phyloP scores from a whole-genome alignment of 2,329 filamentous ascomycete species.

The Eutypella sp. region DNA sequence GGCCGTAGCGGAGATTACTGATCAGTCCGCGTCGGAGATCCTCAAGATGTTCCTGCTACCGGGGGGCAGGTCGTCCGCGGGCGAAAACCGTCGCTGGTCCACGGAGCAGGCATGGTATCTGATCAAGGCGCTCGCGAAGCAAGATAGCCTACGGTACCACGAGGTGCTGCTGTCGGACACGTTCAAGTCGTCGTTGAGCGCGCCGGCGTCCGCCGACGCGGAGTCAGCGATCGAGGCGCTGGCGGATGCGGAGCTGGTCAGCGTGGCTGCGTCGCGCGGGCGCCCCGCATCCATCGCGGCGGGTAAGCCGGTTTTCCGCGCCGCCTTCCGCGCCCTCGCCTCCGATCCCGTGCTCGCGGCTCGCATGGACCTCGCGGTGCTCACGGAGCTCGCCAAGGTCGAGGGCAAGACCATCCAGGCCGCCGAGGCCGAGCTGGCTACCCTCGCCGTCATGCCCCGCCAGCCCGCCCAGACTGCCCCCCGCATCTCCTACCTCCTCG shows the following conservation, averaged over 20 bases:
- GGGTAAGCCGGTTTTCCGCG: slow-evolving; percentile 81
- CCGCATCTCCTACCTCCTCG: slow-evolving; percentile 66
- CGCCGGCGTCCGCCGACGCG: slow-evolving; percentile 57
- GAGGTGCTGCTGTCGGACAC: slow-evolving; percentile 73
- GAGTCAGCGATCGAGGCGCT: slow-evolving; percentile 75
- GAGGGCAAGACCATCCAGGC: slow-evolving; percentile 73
- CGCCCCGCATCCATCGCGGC: slow-evolving; percentile 73
- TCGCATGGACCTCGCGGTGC: slow-evolving; percentile 65
- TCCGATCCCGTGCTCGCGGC: slow-evolving; percentile 68
- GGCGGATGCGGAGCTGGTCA: slow-evolving; percentile 80
- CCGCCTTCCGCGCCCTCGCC: slow-evolving; percentile 71
- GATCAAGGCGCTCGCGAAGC: slow-evolving; percentile 70
- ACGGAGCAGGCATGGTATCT: slow-evolving; percentile 86
- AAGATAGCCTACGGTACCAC: slow-evolving; percentile 72
- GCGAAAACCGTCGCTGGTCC: slow-evolving; percentile 60
- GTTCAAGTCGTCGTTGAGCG: slow-evolving; percentile 57
- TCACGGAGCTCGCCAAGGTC: slow-evolving; percentile 63
- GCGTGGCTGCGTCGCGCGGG: slow-evolving; percentile 66
- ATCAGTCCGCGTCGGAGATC: slow-evolving; percentile 84
- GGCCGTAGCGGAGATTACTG: slow-evolving; percentile 83
- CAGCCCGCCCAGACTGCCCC: slow-evolving; percentile 63
- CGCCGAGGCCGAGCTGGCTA: slow-evolving; percentile 68
- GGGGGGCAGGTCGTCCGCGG: slow-evolving; percentile 47
- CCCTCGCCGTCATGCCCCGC: slow-evolving; percentile 66
- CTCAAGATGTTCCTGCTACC: slow-evolving; percentile 82